phyloP scores from a whole-genome alignment of 2,329 filamentous ascomycete genomes.

The Hypoxylon sp. region DNA sequence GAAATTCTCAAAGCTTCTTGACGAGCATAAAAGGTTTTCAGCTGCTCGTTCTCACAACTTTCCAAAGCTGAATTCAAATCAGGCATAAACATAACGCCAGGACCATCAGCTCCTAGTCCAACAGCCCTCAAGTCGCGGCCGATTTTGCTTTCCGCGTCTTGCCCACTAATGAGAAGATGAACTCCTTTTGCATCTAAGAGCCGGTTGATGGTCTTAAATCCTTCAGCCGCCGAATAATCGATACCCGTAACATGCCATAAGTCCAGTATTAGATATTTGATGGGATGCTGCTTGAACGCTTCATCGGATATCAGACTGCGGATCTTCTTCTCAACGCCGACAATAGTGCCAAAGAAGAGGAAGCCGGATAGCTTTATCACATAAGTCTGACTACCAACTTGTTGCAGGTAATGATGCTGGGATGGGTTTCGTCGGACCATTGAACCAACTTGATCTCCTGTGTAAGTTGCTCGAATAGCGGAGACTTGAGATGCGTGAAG shows the following conservation, averaged over 20 bases:
- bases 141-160: slow-evolving; percentile 81
- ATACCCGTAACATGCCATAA: slow-evolving; percentile 90
- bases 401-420: slow-evolving; percentile 87
- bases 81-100: slow-evolving; percentile 84
- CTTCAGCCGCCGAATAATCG: slow-evolving; percentile 96
- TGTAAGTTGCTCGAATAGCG: slow-evolving; percentile 90
- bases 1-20: slow-evolving; percentile 72
- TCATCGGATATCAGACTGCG: slow-evolving; percentile 86
- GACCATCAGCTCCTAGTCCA: slow-evolving; percentile 81
- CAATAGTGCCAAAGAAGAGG: slow-evolving; percentile 98
- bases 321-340: slow-evolving; percentile 92
- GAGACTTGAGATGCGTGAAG: slow-evolving; percentile 92
- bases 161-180: slow-evolving; percentile 84
- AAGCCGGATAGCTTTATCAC: slow-evolving; percentile 94
- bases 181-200: slow-evolving; percentile 84
- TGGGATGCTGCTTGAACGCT: slow-evolving; percentile 81
- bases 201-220: slow-evolving; percentile 92
- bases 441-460: slow-evolving; percentile 88
- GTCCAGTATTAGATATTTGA: slow-evolving; percentile 91
- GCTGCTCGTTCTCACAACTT: slow-evolving; percentile 92
- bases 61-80: slow-evolving; percentile 95
- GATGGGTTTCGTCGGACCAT: slow-evolving; percentile 92
- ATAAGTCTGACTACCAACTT: slow-evolving; percentile 89
- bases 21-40: slow-evolving; percentile 83
- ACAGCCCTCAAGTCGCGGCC: slow-evolving; percentile 86